Evolutionary conservation across 495 filamentous ascomycete species (phyloP), one percentile per base, ranked within the genome.

Genomic region (Jackrogersella minutella): DNA sequence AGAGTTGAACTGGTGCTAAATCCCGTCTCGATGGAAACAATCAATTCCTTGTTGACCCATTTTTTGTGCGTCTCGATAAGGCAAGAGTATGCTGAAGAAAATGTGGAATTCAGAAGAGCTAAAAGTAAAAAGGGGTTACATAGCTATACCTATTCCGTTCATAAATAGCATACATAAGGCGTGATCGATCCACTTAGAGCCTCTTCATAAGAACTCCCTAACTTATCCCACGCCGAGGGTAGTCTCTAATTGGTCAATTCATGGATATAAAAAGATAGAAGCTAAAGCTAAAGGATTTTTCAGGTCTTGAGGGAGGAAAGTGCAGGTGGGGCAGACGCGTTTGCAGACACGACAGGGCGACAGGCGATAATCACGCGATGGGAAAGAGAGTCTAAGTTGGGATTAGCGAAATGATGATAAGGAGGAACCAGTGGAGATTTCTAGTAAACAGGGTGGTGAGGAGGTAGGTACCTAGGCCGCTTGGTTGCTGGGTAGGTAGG

Each of bases 291-390:
- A 44, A 40, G 39, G 39, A 46, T 10, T 26, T 17, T 54, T 16
- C 10, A 62, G 11, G 40, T 13, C 6, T 34, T n/a, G n/a, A 53
- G 40, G 31, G 33, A 28, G 54, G 46, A 58, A 62, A 58, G 7
- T 47, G 44, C 39, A 58, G 21, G 53, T 53, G 46, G 52, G 36
- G 19, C 31, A 14, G 33, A 68, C 64, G 58, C 58, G 64, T 41
- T 52, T 7, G 34, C 44, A 34, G 46, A 36, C 21, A 36, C 39
- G 50, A 68, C 58, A 52, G 39, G 47, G 9, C 39, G 47, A 62
- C 52, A 46, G 39, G 47, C 53, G 47, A 63, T 22, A 58, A 68
- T 68, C 65, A 68, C 58, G 58, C 65, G 65, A 68, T 68, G 22
- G 34, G 24, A 34, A 67, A 14, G 41, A 58, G 19, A 30, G 31